Evolutionary conservation across 306 rosid genomes (phyloP), one percentile per base, ranked within the genome.

Genomic region (Malus orientalis): DNA sequence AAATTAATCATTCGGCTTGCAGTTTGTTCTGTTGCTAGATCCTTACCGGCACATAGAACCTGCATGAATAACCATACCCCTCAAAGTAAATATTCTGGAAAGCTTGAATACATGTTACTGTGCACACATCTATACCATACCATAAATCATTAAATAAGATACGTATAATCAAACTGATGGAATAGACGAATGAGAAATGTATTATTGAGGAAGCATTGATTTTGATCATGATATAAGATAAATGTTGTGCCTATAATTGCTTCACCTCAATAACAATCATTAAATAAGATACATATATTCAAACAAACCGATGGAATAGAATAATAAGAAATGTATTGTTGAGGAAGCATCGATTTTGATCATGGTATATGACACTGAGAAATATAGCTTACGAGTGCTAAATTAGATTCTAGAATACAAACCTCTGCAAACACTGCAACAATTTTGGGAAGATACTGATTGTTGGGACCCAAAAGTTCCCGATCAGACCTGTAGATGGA

Each of bases 381-480:
- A 58, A 58, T n/a, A n/a, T 57, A 57, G 5, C 13, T 58, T 58
- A 58, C 10, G 12, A 58, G 62, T n/a, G 62, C 62, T 8, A 58
- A 58, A n/a, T 58, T 58, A 58, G 27, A n/a, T 58, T 58, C 23
- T n/a, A 58, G 62, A 20, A n/a, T 22, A n/a, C 23, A 66, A 84
- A 89, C 91, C 94, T 89, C 94, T 0, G 94, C 91, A 75, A 89
- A 89, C 67, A 89, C 89, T 45, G 87, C 86, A 73, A 90, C 87
- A 72, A 87, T 87, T 86, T 90, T 90, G 16, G 91, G 81, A 81
- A 87, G 91, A 84, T 90, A 83, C 69, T 87, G 91, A 86, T 90
- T 86, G 76, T 90, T 87, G 58, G 84, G 89, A 32, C 91, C 94
- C 75, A 89, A 77, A 77, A 89, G 89, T 75, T 87, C 94, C 57